Percentiles rank a stretch among this genome's conserved stretches.
Conservation (phyloP, 75 land plant genomes). For the Sequoia sempervirens region DNA sequence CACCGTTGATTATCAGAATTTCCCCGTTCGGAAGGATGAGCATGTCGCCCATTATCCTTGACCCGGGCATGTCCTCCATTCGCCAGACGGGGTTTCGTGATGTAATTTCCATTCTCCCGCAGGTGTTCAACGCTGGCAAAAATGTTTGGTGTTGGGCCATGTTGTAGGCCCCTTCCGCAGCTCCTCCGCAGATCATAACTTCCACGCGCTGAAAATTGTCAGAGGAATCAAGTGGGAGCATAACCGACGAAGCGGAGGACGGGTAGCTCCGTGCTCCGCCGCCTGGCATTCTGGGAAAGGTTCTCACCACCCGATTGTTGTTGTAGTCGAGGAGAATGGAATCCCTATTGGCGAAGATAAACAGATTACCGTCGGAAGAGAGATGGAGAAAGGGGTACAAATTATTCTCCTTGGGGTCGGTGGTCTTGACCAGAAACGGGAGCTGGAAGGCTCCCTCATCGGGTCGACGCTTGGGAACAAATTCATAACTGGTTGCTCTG, state of each 20-base stretch:
- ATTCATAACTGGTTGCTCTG: conserved; percentile 30
- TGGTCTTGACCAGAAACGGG: conserved; percentile 18
- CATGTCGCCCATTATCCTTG: conserved; percentile 83
- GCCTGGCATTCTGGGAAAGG: conserved; percentile 27
- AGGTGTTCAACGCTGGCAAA: conserved; percentile 28
- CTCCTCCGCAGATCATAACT: conserved; percentile 72
- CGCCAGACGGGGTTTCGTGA: conserved; percentile 48
- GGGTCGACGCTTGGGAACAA: conserved; percentile 13
- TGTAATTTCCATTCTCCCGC: conserved; percentile 58
- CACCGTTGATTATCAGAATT: conserved; percentile 76
- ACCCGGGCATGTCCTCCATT: conserved; percentile 63
- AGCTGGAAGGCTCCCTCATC: conserved; percentile 8
- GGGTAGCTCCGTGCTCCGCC: conserved; percentile 36
- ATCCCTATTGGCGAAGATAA: conserved; percentile 43
- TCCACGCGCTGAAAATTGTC: conserved; percentile 17
- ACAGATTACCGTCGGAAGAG: conserved; percentile 30
- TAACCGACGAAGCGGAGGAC: conserved; percentile 22
- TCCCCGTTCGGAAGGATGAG: conserved; percentile 55
- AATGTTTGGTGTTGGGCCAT: conserved; percentile 9
- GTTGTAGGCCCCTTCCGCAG: conserved; percentile 25
- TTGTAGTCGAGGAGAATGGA: conserved; percentile 43
- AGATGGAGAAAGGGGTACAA: conserved; percentile 29
- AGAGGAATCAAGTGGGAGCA: conserved; percentile 20
- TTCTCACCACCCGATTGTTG: conserved; percentile 18
- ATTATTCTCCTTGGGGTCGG: conserved; percentile 14